Percentiles rank a stretch among this genome's conserved stretches.
These are phyloP conservation scores for Wickerhamiella pararugosa DNA, from an alignment of 1,139 yeast genomes.

Conservation along the genomic window DNA sequence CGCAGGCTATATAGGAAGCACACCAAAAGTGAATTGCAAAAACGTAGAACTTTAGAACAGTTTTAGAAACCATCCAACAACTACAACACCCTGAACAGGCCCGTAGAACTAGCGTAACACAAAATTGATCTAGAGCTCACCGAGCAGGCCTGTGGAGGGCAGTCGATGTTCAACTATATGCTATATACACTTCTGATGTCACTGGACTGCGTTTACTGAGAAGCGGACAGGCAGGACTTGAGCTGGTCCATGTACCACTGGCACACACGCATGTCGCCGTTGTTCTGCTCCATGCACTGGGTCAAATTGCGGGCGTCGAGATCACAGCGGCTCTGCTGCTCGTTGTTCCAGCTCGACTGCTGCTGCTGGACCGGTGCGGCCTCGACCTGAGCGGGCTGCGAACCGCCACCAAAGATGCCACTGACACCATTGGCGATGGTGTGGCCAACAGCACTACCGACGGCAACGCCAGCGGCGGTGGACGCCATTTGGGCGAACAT, in stretches of 20 bases:
- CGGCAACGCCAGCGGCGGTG: constrained; percentile 99
- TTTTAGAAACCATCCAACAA: too few species aligned
- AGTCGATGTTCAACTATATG: too few species aligned
- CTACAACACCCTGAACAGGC: too few species aligned
- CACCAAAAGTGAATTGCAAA: too few species aligned
- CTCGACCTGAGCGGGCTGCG: constrained; percentile 22
- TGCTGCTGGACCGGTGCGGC: constrained; percentile 10
- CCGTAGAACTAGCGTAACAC: too few species aligned
- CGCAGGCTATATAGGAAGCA: too few species aligned
- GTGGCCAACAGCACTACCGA: constrained; percentile 94
- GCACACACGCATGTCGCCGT: constrained; percentile 93
- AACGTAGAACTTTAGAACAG: too few species aligned
- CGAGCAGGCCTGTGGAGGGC: too few species aligned
- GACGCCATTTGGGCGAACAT: constrained; percentile 94
- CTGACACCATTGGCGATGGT: constrained; percentile 91
- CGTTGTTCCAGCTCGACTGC: constrained; percentile 25
- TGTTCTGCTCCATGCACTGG: constrained; percentile 83
- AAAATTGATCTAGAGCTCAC: too few species aligned
- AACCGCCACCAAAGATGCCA: constrained; percentile 70
- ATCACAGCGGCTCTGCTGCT: constrained; percentile 56
- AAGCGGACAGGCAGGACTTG: constrained; percentile 94
- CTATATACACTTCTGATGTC: too few species aligned
- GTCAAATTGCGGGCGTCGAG: constrained; percentile 90
- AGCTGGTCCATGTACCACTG: constrained; percentile 93
- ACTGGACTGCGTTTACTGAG: constrained; percentile 33